Evolutionary conservation across 768 basidiomycete genomes (phyloP).

Genomic region (Floccularia luteovirens): DNA sequence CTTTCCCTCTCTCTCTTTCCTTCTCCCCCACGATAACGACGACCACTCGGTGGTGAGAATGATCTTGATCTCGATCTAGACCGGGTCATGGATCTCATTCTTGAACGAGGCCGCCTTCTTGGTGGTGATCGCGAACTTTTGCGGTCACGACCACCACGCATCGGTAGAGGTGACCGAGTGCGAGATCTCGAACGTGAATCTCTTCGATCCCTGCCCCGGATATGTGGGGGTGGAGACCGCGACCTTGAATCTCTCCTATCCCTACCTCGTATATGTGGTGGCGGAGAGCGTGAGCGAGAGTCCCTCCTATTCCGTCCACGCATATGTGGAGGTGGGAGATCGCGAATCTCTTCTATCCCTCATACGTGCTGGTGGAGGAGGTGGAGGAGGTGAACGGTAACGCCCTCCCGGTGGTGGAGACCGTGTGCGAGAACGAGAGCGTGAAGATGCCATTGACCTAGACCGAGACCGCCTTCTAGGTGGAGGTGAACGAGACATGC

Average conservation of each 20-base stretch:
- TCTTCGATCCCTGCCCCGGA: too few relatives aligned
- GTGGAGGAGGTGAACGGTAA: conserved; percentile 19
- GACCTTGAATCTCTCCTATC: too few relatives aligned
- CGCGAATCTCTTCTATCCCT: too few relatives aligned
- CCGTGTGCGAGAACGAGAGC: conserved; percentile 34
- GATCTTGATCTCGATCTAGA: too few relatives aligned
- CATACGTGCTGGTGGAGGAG: conserved; percentile 8
- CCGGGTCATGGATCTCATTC: too few relatives aligned
- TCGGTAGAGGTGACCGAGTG: conserved; percentile 27
- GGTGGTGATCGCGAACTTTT: conserved; percentile 47
- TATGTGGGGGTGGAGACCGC: conserved; percentile 18
- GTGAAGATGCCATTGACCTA: conserved; percentile 26
- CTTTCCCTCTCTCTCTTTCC: conserved; percentile 27
- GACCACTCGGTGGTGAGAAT: too few relatives aligned
- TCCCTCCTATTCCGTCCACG: too few relatives aligned
- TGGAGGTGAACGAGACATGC: conserved; percentile 40
- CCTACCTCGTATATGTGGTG: too few relatives aligned
- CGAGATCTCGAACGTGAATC: conserved; percentile 37
- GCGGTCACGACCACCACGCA: conserved; percentile 27
- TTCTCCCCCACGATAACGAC: too few relatives aligned
- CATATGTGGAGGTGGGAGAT: conserved; percentile 17
- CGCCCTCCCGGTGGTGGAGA: conserved; percentile 20
- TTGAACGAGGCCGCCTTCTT: too few relatives aligned
- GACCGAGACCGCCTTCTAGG: conserved; percentile 38
- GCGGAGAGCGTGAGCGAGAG: conserved; percentile 20